Percentiles rank a stretch among this genome's conserved stretches.
Conservation (phyloP, 1,284 basidiomycete species). For the Crocinoboletus sp. region DNA sequence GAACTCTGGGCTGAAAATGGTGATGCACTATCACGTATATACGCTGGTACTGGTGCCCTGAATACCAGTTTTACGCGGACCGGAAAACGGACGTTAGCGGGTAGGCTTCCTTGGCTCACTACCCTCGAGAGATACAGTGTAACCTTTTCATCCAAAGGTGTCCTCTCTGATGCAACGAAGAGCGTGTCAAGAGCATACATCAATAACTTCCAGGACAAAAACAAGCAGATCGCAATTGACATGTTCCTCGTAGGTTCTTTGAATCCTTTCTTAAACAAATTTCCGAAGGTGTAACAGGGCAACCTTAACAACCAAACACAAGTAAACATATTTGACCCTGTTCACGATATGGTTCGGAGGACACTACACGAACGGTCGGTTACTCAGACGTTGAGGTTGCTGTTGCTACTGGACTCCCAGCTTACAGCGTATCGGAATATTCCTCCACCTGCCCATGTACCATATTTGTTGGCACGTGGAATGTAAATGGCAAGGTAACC, state of each 20-base stretch:
- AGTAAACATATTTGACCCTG: constrained; percentile 92
- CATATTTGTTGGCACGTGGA: constrained; percentile 93
- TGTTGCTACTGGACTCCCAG: constrained; percentile 1
- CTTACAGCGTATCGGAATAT: constrained; percentile 73
- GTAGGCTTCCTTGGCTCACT: constrained; percentile 33
- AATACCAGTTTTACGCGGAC: constrained; percentile 95
- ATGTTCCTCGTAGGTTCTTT: constrained; percentile 72
- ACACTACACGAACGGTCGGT: constrained; percentile 62
- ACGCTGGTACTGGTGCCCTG: constrained; percentile 95
- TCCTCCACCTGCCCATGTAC: constrained; percentile 71
- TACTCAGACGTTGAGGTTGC: background rate
- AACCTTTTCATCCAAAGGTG: constrained; percentile 41
- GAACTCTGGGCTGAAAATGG: constrained; percentile 98
- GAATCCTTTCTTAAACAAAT: background rate
- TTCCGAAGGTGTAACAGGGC: constrained; percentile 49
- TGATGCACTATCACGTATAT: constrained; percentile 86
- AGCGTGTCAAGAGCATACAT: constrained; percentile 95
- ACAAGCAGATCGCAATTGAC: constrained; percentile 93
- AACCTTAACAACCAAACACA: constrained; percentile 86
- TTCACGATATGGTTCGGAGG: constrained; percentile 81
- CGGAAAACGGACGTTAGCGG: constrained; percentile 90
- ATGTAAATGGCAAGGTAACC: constrained; percentile 84
- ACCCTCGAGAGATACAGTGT: background rate
- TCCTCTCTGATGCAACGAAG: constrained; percentile 95
- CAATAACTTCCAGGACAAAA: constrained; percentile 97